A percentile compares a stretch with the other conserved stretches of the same genome.
Evolutionary conservation across 371 early-diverging fungal species (phyloP).

Genomic region (Mortierella sp.): DNA sequence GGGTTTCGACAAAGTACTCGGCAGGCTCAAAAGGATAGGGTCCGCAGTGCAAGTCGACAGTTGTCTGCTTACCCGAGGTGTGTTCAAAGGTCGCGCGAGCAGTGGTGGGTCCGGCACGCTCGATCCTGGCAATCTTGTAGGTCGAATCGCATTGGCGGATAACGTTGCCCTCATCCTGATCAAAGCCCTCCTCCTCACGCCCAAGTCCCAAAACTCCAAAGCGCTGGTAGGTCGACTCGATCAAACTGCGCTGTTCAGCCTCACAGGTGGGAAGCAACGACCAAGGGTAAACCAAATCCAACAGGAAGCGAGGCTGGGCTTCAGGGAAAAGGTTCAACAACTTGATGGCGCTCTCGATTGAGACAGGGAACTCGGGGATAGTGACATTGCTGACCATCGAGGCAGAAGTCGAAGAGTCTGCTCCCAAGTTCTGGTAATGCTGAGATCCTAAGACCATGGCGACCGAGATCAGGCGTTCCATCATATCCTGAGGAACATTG

Average conservation of each 20-base stretch:
- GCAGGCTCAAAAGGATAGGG: slow-evolving; percentile 64
- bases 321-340: slow-evolving; percentile 67
- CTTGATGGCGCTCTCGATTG: slow-evolving; percentile 68
- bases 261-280: slow-evolving; percentile 73
- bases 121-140: slow-evolving; percentile 64
- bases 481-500: slow-evolving; percentile 64
- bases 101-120: slow-evolving; percentile 46
- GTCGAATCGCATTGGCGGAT: slow-evolving; percentile 69
- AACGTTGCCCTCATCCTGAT: slow-evolving; percentile 40
- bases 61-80: slow-evolving; percentile 44
- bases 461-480: slow-evolving; percentile 77
- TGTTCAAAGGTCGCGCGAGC: slow-evolving; percentile 67
- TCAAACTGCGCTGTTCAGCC: slow-evolving; percentile 73
- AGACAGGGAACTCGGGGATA: slow-evolving; percentile 81
- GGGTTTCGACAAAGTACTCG: slow-evolving; percentile 79
- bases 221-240: slow-evolving; percentile 79
- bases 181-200: slow-evolving; percentile 50
- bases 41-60: slow-evolving; percentile 66
- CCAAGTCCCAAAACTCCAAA: slow-evolving; percentile 71
- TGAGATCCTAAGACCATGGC: slow-evolving; percentile 72
- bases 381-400: slow-evolving; percentile 63
- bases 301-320: slow-evolving; percentile 67
- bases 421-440: slow-evolving; percentile 46
- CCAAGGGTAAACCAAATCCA: slow-evolving; percentile 80
- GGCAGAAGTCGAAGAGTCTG: slow-evolving; percentile 54